These are phyloP conservation scores for Pythium vanterpoolii DNA, from an alignment of 352 stramenopile species.

Conservation along the genomic window DNA sequence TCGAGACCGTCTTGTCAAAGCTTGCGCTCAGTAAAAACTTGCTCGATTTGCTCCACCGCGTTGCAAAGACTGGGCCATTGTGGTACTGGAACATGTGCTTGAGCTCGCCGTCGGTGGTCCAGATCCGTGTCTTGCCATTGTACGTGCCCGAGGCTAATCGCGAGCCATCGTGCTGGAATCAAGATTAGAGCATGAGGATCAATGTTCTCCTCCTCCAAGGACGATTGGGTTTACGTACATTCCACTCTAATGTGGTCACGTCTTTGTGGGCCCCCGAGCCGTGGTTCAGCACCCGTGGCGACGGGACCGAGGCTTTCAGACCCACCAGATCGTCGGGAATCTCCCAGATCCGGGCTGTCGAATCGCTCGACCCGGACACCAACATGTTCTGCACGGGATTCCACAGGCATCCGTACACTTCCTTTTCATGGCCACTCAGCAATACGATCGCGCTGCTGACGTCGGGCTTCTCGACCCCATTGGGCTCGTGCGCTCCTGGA, in stretches of 20 bases:
- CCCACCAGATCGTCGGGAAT: slow-evolving; percentile 68
- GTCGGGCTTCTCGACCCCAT: slow-evolving; percentile 62
- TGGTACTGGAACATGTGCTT: slow-evolving; percentile 83
- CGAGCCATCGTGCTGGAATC: slow-evolving; percentile 77
- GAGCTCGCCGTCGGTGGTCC: slow-evolving; percentile 70
- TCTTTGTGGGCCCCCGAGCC: slow-evolving; percentile 93
- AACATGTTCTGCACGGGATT: slow-evolving; percentile 95
- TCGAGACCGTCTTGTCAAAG: slow-evolving; percentile 84
- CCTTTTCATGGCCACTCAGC: slow-evolving; percentile 81
- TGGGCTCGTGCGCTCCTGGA: slow-evolving; percentile 40
- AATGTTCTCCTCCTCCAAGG: slow-evolving; percentile 12
- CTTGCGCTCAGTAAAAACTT: slow-evolving; percentile 73
- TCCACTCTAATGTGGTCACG: slow-evolving; percentile 98
- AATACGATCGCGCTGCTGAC: slow-evolving; percentile 56
- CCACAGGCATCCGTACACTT: slow-evolving; percentile 97
- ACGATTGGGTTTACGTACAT: slow-evolving; percentile 56
- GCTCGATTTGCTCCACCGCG: slow-evolving; percentile 77
- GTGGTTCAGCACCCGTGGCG: slow-evolving; percentile 65
- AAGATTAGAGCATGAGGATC: slow-evolving; percentile 2
- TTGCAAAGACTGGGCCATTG: slow-evolving; percentile 83
- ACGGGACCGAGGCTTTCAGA: slow-evolving; percentile 31
- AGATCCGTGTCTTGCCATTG: slow-evolving; percentile 90
- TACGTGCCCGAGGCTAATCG: slow-evolving; percentile 94
- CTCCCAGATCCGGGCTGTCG: slow-evolving; percentile 93
- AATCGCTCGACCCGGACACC: slow-evolving; percentile 95